Evolutionary conservation across 352 stramenopile species (phyloP), one percentile per base, ranked within the genome.

Genomic region (Globisporangium mamillatum): DNA sequence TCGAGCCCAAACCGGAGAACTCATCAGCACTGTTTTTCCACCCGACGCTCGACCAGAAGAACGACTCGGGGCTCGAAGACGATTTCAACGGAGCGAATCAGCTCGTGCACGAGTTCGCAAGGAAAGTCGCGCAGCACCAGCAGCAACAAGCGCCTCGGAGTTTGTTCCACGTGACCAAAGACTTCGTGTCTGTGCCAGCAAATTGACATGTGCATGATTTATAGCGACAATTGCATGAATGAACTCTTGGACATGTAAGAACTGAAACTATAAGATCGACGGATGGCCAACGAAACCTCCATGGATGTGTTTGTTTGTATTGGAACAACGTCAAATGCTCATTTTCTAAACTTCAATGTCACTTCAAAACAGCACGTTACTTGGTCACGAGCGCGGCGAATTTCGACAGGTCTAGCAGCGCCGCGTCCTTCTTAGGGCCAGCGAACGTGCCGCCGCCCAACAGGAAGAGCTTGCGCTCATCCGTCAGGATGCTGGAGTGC

Each of bases 11-110:
- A 29, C 75, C 83, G 0, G 66, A 74, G 66, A 86, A 91, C 61
- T 90, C 83, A 48, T 91, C 80, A 0, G 75, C 80, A 3, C 64
- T 82, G 2, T 83, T 90, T 48, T 73, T 93, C 54, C 84, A 88
- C 60, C 79, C 70, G 60, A 89, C 80, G 14, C 83, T 93, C 24
- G 76, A 81, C 38, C 70, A 87, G 29, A 81, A 72, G 62, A 76
- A 71, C 3, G 77, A 89, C 60, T 79, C 74, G 12, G 70, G 73
- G 6, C 74, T 81, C 1, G 80, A 91, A 59, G 79, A 92, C 29
- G 83, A 92, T 46, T 81, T 84, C 3, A 75, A 74, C 8, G 84
- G 81, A 8, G 76, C 77, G 3, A 72, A 77, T n/a, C 71, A 79
- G 29, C 66, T 90, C 44, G 71, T 92, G 10, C 67, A 70, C 29